Base-by-base conservation (phyloP, 352 stramenopile genomes). In the Hyaloperonospora arabidopsidis region DNA sequence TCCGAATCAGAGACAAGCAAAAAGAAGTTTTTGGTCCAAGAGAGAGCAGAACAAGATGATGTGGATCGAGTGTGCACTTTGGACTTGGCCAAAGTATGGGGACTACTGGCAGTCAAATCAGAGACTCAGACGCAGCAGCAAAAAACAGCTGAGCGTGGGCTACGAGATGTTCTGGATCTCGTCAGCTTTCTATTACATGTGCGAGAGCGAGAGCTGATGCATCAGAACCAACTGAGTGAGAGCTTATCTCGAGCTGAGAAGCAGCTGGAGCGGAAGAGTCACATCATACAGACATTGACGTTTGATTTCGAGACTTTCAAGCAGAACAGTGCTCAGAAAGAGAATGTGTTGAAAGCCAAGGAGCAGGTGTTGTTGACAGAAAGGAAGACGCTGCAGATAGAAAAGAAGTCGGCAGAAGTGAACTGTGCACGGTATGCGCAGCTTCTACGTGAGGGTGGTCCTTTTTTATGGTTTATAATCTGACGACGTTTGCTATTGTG, bases 341-440 rank as follows among this genome's bases (percentile, higher is more conserved):
- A 86, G 22, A 87, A 86, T 38, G 49, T 74, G 19, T 79, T 82
- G n/a, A 72, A 79, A 41, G 77, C 69, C 0, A 84, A 82, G 44
- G 76, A 89, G 44, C 61, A 85, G 32, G 64, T 56, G 46, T 47
- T 85, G 13, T 49, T 75, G 10, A 44, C 35, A 2, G 76, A 92
- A 49, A 72, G 72, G 15, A 77, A 70, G 39, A 68, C 61, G 29
- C 45, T 85, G 36, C 74, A 82, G 55, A 61, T 66, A 7, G 79
- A 89, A 25, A 89, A 89, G 63, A 81, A 77, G 47, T 39, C 72
- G 13, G 64, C 89, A 19, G 79, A 92, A 47, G 72, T 87, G 3
- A 72, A 79, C 41, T 87, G 74, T 23, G 69, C 74, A 25, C 70
- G 78, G 75, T 83, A 65, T 10, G 39, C 18, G 40, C 40, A 45